Conservation (phyloP, 192 early-diverging fungal species). For the Glomus cerebriforme region DNA sequence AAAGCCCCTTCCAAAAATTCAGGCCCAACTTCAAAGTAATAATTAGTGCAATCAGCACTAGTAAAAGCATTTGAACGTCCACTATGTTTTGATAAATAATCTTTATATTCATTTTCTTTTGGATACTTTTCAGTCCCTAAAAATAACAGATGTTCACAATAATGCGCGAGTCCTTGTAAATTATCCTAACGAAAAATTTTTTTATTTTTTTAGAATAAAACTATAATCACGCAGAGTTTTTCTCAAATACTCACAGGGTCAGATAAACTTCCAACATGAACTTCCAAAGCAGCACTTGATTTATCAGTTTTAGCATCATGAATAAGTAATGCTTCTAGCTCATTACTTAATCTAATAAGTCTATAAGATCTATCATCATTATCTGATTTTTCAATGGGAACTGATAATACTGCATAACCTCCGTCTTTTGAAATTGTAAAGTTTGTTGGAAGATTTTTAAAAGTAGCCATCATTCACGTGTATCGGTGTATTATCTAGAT, state of each 20-base stretch:
- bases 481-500: too few relatives aligned
- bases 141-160: conserved; percentile 69
- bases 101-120: conserved; percentile 60
- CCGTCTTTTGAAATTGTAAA: conserved; percentile 21
- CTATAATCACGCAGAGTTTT: too few relatives aligned
- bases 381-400: conserved; percentile 50
- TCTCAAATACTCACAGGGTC: conserved; percentile 45
- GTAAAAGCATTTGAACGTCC: conserved; percentile 59
- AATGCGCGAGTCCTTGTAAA: conserved; percentile 67
- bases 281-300: conserved; percentile 61
- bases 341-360: conserved; percentile 57
- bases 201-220: background rate
- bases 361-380: conserved; percentile 64
- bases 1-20: conserved; percentile 52
- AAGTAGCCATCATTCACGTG: background rate
- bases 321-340: conserved; percentile 57
- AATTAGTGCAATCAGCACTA: conserved; percentile 48
- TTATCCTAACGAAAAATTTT: conserved; percentile 39
- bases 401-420: conserved; percentile 34
- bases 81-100: conserved; percentile 50
- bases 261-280: conserved; percentile 62
- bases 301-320: conserved; percentile 56
- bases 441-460: background rate
- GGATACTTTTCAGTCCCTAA: conserved; percentile 73
- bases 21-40: conserved; percentile 56